A percentile compares a stretch with the other conserved stretches of the same genome.
These are phyloP conservation scores for Agaricus blazei DNA, from an alignment of 768 basidiomycete species.

Conservation along the genomic window DNA sequence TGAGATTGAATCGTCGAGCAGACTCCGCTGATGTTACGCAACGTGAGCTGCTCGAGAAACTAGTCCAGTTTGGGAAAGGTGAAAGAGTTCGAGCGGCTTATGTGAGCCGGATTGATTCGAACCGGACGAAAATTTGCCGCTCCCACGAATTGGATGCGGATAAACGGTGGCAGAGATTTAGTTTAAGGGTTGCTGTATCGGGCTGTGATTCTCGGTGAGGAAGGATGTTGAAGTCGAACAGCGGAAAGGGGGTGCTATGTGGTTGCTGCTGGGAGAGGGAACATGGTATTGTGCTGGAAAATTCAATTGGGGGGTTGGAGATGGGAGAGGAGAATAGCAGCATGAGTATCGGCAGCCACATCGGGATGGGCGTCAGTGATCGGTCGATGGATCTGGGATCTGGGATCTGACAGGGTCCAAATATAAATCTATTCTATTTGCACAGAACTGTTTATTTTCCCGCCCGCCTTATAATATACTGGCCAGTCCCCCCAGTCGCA, in stretches of 20 bases:
- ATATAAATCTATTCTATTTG: conserved; percentile 7
- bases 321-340: background rate
- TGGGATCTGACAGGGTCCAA: conserved; percentile 1
- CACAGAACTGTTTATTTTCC: conserved; percentile 3
- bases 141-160: conserved; percentile 9
- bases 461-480: conserved; percentile 6
- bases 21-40: background rate
- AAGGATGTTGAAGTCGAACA: background rate
- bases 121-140: background rate
- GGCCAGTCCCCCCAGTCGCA: background rate
- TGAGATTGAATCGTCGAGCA: background rate
- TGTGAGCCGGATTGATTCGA: background rate
- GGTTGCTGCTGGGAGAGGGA: background rate
- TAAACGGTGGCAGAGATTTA: conserved; percentile 3
- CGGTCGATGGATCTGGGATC: conserved; percentile 3
- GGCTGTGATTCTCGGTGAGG: no score
- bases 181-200: no score
- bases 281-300: background rate
- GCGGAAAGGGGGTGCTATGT: background rate
- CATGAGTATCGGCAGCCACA: background rate
- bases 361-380: background rate
- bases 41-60: background rate
- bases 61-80: conserved; percentile 4
- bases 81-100: background rate
- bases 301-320: background rate